Evolutionary conservation across 495 filamentous ascomycete species (phyloP).

Genomic region (Aspergillus baeticus): DNA sequence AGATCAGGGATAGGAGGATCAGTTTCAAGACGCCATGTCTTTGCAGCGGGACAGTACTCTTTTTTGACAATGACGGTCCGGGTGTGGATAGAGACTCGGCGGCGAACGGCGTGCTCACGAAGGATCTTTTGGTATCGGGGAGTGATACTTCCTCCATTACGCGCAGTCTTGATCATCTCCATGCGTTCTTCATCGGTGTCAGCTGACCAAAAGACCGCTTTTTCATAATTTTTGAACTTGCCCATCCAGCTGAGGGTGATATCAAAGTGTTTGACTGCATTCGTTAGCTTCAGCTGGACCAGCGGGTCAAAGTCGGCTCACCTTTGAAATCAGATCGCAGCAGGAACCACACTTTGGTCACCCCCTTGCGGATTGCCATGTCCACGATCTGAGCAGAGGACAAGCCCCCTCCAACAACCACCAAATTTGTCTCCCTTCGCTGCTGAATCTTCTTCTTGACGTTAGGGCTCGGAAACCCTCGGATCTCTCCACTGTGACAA

Average conservation of each 20-base stretch:
- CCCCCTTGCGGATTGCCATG: constrained; percentile 51
- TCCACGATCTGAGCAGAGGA: constrained; percentile 61
- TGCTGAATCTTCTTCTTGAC: constrained; percentile 46
- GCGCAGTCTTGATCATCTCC: constrained; percentile 54
- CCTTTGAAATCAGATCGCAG: constrained; percentile 57
- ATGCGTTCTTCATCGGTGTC: constrained; percentile 59
- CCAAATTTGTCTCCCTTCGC: constrained; percentile 47
- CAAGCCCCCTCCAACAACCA: constrained; percentile 61
- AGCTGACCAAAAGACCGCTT: constrained; percentile 61
- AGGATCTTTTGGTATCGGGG: constrained; percentile 56
- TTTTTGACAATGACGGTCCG: constrained; percentile 44
- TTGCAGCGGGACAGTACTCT: constrained; percentile 31
- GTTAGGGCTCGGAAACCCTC: constrained; percentile 44
- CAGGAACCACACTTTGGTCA: constrained; percentile 55
- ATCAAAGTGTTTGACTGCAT: constrained; percentile 60
- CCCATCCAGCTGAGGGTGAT: constrained; percentile 63
- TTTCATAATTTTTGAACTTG: constrained; percentile 64
- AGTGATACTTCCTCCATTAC: constrained; percentile 62
- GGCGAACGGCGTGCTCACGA: constrained; percentile 42
- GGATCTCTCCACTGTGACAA: constrained; percentile 57
- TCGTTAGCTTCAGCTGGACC: neutral
- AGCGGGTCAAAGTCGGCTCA: constrained; percentile 11
- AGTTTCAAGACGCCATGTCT: constrained; percentile 51
- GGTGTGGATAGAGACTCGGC: constrained; percentile 47
- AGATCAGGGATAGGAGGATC: constrained; percentile 48